Percentiles rank a stretch among this genome's conserved stretches.
Evolutionary conservation across 2,329 filamentous ascomycete genomes (phyloP).

Genomic region (Cordyceps cicadae): DNA sequence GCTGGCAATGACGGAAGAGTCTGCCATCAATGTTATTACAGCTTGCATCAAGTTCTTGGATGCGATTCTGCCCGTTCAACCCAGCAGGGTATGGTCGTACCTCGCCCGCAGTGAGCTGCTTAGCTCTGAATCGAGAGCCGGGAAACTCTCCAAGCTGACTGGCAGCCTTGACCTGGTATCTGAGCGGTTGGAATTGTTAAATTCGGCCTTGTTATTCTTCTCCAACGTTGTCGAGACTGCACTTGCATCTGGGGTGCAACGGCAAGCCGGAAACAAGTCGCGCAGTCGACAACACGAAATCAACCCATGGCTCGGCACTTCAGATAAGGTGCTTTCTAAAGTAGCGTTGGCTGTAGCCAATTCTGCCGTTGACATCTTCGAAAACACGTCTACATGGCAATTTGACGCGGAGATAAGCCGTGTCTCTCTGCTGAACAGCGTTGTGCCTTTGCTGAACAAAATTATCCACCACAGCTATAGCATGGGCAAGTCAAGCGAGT

Average conservation of each 20-base stretch:
- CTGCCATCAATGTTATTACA: constrained; percentile 56
- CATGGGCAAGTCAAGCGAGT: constrained; percentile 52
- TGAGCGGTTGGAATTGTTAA: constrained; percentile 69
- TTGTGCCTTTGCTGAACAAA: constrained; percentile 62
- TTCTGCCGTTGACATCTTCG: constrained; percentile 72
- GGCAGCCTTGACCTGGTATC: constrained; percentile 73
- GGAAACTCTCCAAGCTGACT: constrained; percentile 68
- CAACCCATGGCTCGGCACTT: constrained; percentile 61
- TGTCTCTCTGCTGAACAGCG: constrained; percentile 56
- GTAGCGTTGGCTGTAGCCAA: constrained; percentile 66
- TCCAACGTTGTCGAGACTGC: constrained; percentile 68
- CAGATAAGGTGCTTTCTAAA: constrained; percentile 66
- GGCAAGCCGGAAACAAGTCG: constrained; percentile 49
- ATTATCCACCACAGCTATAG: constrained; percentile 67
- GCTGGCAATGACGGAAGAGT: constrained; percentile 46
- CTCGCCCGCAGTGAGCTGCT: constrained; percentile 74
- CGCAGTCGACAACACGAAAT: constrained; percentile 37
- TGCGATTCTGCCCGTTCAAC: constrained; percentile 63
- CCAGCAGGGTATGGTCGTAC: constrained; percentile 84
- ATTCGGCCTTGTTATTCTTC: constrained; percentile 66
- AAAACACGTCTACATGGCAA: constrained; percentile 79
- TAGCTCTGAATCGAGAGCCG: constrained; percentile 65
- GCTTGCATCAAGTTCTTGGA: constrained; percentile 75
- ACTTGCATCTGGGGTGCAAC: constrained; percentile 58
- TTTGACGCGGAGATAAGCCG: constrained; percentile 63